phyloP scores from a whole-genome alignment of 2,329 filamentous ascomycete species.

The Colletotrichum australisinense region DNA sequence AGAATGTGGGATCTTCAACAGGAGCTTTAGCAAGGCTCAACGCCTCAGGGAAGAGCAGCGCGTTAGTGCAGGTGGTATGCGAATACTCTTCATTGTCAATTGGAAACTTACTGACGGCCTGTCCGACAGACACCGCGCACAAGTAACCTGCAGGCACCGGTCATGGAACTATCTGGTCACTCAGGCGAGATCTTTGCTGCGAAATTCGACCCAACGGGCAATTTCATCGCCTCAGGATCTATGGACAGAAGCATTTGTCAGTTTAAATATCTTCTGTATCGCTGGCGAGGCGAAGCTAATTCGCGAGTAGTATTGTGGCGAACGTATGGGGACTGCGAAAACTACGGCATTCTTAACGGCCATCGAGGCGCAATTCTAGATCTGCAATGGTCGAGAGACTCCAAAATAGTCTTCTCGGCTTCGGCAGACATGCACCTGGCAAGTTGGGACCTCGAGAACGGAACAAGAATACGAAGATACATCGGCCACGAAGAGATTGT shows the following conservation, averaged over 20 bases:
- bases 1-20: conserved; percentile 71
- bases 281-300: too few species aligned
- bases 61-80: conserved; percentile 63
- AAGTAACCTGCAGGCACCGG: conserved; percentile 85
- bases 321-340: conserved; percentile 92
- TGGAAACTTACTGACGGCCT: conserved; percentile 12
- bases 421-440: conserved; percentile 94
- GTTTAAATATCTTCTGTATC: conserved; percentile 33
- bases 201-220: conserved; percentile 89
- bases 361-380: conserved; percentile 94
- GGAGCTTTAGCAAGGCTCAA: conserved; percentile 63
- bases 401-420: conserved; percentile 88
- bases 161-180: conserved; percentile 91
- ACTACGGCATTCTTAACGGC: conserved; percentile 88
- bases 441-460: conserved; percentile 94
- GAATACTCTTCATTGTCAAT: neutral
- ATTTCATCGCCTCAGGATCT: conserved; percentile 91
- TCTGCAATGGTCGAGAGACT: conserved; percentile 96
- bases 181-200: conserved; percentile 91
- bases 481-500: conserved; percentile 96
- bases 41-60: conserved; percentile 56
- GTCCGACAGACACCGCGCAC: conserved; percentile 76
- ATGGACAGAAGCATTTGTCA: conserved; percentile 94
- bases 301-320: conserved; percentile 82
- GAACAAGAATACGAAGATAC: conserved; percentile 91